Percentiles rank a stretch among this genome's conserved stretches.
phyloP scores from a whole-genome alignment of 148 eudicot species.

The Silene uniflora region DNA sequence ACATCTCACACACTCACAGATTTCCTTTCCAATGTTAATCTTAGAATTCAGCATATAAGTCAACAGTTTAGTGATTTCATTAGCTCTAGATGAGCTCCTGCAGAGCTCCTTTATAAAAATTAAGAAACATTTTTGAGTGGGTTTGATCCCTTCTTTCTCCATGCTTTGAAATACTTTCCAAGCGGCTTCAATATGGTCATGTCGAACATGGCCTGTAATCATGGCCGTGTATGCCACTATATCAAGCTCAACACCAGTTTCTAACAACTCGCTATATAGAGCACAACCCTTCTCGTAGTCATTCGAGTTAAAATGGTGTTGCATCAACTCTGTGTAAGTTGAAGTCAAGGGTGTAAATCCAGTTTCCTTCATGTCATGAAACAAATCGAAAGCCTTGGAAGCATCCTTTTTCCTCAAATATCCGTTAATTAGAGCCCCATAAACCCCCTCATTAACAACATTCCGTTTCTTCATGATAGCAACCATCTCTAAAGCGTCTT shows the following conservation, averaged over 20 bases:
- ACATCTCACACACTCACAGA: constrained; percentile 35
- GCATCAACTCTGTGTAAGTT: constrained; percentile 72
- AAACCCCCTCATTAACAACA: constrained; percentile 36
- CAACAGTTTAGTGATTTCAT: constrained; percentile 53
- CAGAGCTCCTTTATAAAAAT: constrained; percentile 67
- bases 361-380: constrained; percentile 45
- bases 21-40: constrained; percentile 34
- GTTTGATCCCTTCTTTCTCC: constrained; percentile 51
- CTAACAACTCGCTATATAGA: constrained; percentile 56
- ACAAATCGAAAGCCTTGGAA: constrained; percentile 49
- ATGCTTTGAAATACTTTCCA: constrained; percentile 51
- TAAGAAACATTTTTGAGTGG: constrained; percentile 44
- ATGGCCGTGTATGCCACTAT: constrained; percentile 62
- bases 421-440: constrained; percentile 47
- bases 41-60: constrained; percentile 48
- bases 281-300: constrained; percentile 57
- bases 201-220: constrained; percentile 59
- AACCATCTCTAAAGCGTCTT: constrained; percentile 72
- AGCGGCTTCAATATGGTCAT: constrained; percentile 48
- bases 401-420: constrained; percentile 52
- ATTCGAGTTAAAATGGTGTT: constrained; percentile 41
- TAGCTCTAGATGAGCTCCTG: constrained; percentile 43
- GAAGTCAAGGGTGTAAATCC: constrained; percentile 43
- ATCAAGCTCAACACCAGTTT: constrained; percentile 52
- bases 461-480: constrained; percentile 61